Conservation (phyloP, 2,329 filamentous ascomycete genomes). For the Penicillium sp. region DNA sequence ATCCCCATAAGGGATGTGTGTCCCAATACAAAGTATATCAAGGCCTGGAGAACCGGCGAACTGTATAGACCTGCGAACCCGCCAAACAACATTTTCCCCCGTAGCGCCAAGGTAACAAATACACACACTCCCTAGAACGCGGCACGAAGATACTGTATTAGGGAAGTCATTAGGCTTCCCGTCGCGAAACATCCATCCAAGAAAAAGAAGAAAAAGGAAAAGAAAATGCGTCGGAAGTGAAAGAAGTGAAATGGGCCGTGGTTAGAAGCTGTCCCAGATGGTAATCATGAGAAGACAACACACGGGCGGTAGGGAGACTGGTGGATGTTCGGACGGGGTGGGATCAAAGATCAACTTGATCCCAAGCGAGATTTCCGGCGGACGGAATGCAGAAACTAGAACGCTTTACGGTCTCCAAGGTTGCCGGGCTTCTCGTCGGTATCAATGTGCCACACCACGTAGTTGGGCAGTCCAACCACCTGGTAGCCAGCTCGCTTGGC, state of each 20-base stretch:
- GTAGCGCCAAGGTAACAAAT: slow-evolving; percentile 31
- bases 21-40: slow-evolving; percentile 16
- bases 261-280: not conserved
- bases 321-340: slow-evolving; percentile 15
- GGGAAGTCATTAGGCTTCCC: slow-evolving; percentile 27
- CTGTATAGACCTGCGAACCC: slow-evolving; percentile 25
- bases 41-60: slow-evolving; percentile 17
- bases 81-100: slow-evolving; percentile 29
- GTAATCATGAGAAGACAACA: not conserved
- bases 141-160: slow-evolving; percentile 29
- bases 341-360: slow-evolving; percentile 19
- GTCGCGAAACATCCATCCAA: slow-evolving; percentile 21
- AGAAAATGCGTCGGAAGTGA: slow-evolving; percentile 12
- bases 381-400: slow-evolving; percentile 20
- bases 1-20: slow-evolving; percentile 3
- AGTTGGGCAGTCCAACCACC: slow-evolving; percentile 88
- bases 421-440: slow-evolving; percentile 92
- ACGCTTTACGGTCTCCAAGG: slow-evolving; percentile 34
- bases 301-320: slow-evolving; percentile 8
- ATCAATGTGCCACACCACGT: slow-evolving; percentile 97
- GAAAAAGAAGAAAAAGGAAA: slow-evolving; percentile 8
- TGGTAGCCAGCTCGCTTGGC: slow-evolving; percentile 89
- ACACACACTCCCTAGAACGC: slow-evolving; percentile 26
- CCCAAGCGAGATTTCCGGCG: slow-evolving; percentile 8
- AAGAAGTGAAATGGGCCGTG: slow-evolving; percentile 11